phyloP scores from a whole-genome alignment of 2,329 filamentous ascomycete genomes.

The Colletotrichum destructivum region DNA sequence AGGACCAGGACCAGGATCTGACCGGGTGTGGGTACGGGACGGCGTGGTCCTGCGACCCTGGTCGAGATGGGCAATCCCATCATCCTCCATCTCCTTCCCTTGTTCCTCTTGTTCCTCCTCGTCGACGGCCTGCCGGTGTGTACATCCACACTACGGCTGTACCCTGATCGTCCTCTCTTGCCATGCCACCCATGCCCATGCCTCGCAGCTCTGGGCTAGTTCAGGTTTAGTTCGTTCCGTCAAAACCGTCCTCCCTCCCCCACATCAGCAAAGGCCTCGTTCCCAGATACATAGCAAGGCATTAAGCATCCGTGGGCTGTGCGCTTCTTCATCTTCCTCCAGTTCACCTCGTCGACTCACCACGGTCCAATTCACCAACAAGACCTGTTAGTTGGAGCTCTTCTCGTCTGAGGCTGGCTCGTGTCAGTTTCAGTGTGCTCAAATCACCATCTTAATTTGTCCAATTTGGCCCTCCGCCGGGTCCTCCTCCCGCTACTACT shows the following conservation, averaged over 20 bases:
- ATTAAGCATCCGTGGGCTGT: conserved; percentile 49
- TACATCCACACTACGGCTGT: conserved; percentile 5
- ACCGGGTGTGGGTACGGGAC: conserved; percentile 39
- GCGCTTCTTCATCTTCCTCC: conserved; percentile 45
- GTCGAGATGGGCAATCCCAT: conserved; percentile 39
- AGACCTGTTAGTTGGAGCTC: conserved; percentile 41
- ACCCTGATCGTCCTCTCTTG: conserved; percentile 49
- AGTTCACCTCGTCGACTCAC: conserved; percentile 44
- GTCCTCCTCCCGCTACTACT: conserved; percentile 31
- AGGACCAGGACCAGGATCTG: conserved; percentile 34
- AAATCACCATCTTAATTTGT: conserved; percentile 45
- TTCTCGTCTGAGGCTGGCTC: conserved; percentile 48
- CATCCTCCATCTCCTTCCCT: conserved; percentile 17
- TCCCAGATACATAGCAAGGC: conserved; percentile 52
- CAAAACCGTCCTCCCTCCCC: conserved; percentile 51
- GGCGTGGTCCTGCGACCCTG: conserved; percentile 40
- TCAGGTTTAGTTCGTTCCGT: conserved; percentile 56
- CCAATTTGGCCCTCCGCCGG: conserved; percentile 46
- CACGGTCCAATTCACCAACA: conserved; percentile 43
- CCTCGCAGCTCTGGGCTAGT: conserved; percentile 56
- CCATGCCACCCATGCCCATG: conserved; percentile 55
- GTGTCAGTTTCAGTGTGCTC: conserved; percentile 48
- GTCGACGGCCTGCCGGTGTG: conserved; percentile 21
- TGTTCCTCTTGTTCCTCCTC: conserved; percentile 22
- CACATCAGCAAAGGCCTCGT: conserved; percentile 50